A percentile compares a stretch with the other conserved stretches of the same genome.
phyloP scores from a whole-genome alignment of 179 eudicot genomes.

The Silene noctiflora region DNA sequence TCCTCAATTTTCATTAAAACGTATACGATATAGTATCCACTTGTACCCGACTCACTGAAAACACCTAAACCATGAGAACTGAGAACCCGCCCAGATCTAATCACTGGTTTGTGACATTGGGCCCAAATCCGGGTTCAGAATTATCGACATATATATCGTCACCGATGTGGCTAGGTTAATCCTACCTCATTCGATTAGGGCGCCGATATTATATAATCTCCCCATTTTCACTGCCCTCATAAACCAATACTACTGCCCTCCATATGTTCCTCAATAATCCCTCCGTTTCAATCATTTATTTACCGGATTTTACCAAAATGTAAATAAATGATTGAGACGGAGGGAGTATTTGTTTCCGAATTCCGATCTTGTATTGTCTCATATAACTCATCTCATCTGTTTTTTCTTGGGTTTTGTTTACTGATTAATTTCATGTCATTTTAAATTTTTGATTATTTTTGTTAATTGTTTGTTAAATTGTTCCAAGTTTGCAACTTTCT shows the following conservation, averaged over 20 bases:
- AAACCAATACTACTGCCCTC: too few relatives aligned
- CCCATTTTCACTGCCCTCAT: background rate
- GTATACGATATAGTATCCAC: too few relatives aligned
- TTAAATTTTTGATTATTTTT: background rate
- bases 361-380: too few relatives aligned
- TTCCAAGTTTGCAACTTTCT: background rate
- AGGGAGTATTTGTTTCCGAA: background rate
- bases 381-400: background rate
- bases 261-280: too few relatives aligned
- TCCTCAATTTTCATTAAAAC: too few relatives aligned
- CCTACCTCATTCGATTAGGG: background rate
- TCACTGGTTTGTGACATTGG: background rate
- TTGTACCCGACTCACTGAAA: too few relatives aligned
- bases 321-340: too few relatives aligned
- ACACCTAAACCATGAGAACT: too few relatives aligned
- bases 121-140: conserved; percentile 10
- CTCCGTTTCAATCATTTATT: too few relatives aligned
- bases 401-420: background rate
- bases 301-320: too few relatives aligned
- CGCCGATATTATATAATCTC: conserved; percentile 22
- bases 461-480: background rate
- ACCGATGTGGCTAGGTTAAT: conserved; percentile 16
- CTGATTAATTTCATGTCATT: background rate
- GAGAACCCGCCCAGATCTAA: too few relatives aligned
- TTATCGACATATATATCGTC: background rate